Evolutionary conservation across 768 basidiomycete species (phyloP).

Genomic region (Aureoboletus auriporus): DNA sequence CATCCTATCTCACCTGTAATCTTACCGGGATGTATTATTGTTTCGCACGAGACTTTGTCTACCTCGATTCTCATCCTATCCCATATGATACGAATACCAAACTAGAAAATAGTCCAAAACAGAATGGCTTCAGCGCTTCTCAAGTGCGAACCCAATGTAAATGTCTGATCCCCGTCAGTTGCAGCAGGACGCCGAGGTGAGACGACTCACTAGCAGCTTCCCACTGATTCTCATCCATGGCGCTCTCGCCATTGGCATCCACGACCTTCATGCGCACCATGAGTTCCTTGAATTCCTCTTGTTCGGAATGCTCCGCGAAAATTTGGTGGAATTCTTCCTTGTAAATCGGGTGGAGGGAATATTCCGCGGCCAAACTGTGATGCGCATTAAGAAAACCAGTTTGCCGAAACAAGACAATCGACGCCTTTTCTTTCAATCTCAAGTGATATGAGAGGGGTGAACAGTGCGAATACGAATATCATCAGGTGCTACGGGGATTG

Average conservation of each 20-base stretch:
- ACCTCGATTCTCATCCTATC: constrained; percentile 1
- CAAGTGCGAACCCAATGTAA: constrained; percentile 90
- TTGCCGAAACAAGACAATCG: not conserved
- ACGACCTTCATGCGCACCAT: constrained; percentile 91
- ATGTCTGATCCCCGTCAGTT: constrained; percentile 54
- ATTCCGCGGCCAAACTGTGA: constrained; percentile 77
- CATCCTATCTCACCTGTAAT: constrained; percentile 31
- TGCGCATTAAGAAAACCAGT: constrained; percentile 11
- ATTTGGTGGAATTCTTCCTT: constrained; percentile 89
- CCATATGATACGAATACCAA: constrained; percentile 1
- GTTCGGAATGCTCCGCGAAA: constrained; percentile 74
- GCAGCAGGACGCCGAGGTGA: not conserved
- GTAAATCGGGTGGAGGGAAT: constrained; percentile 69
- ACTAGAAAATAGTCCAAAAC: constrained; percentile 3
- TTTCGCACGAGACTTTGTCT: constrained; percentile 4
- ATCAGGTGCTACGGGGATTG: not conserved
- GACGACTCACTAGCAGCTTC: constrained; percentile 90
- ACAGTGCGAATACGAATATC: not conserved
- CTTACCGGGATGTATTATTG: constrained; percentile 19
- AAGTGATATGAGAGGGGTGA: not conserved
- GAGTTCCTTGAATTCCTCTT: constrained; percentile 77
- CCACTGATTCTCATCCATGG: constrained; percentile 96
- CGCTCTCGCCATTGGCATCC: constrained; percentile 77
- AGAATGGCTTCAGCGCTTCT: constrained; percentile 47
- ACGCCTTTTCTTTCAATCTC: too few relatives aligned